Base-by-base conservation (phyloP, 2,329 filamentous ascomycete species). In the Aureobasidium subglaciale region DNA sequence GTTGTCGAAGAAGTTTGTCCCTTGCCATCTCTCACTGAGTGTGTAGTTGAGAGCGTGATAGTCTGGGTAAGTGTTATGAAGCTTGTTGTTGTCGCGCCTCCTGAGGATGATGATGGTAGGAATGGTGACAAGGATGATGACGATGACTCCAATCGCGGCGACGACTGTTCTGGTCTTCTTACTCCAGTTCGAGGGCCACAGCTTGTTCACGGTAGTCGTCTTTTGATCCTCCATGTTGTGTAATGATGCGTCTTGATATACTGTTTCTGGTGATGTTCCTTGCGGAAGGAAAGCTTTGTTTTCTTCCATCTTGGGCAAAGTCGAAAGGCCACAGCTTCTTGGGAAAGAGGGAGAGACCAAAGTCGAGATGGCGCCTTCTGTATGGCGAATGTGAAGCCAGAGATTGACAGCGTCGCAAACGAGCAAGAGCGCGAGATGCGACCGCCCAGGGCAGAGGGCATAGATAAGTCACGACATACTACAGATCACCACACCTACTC, bases 1-100 rank as follows among this genome's bases (percentile, higher is more conserved):
- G 55, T 72, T 68, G 27, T 73, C 66, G 59, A 79, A 75, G 67
- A 80, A 80, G 55, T 69, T 68, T 20, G 71, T 64, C 5, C 74
- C 74, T 10, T 71, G 67, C 65, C 76, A 66, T 8, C 61, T 60
- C 24, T 67, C 64, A n/a, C 57, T 43, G 5, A 67, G 56, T 13
- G 57, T 61, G 37, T 67, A 67, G 8, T 50, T 58, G 27, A 67
- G 59, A 20, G 58, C 40, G 32, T 53, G 62, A 59, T 67, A 68
- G 53, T 66, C 56, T 5, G 65, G 65, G 46, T 68, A 68, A 9
- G 56, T 43, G 11, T 18, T 4, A 13, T 52, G 30, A 11, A 18
- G 18, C 15, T 50, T 50, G 41, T 53, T 57, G 10, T 37, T 43
- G 40, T 60, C 60, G 9, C 56, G 16, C 63, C 65, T 5, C 64